These are phyloP conservation scores for Ambrosia artemisiifolia DNA, from an alignment of 129 eudicot species.

Conservation along the genomic window DNA sequence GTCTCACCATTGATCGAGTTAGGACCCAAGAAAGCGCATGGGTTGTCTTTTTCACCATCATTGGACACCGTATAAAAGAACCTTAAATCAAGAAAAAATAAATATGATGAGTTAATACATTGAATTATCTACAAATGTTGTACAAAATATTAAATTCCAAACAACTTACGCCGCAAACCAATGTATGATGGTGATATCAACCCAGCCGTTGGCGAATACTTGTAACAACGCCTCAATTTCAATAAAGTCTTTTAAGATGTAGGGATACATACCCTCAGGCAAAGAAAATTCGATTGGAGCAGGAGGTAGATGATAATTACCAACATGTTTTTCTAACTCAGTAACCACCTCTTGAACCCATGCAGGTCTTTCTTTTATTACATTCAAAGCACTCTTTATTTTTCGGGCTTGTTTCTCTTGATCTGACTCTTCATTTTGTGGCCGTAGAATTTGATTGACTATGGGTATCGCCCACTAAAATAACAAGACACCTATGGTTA, in stretches of 20 bases:
- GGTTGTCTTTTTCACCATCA: not conserved
- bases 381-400: no score
- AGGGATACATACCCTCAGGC: no score
- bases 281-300: no score
- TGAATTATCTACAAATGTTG: not conserved
- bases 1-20: not conserved
- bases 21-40: not conserved
- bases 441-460: no score
- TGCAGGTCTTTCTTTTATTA: no score
- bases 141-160: not conserved
- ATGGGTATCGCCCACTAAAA: no score
- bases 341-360: no score
- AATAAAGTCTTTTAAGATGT: not conserved
- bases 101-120: not conserved
- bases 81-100: not conserved
- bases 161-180: not conserved
- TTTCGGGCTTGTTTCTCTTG: no score
- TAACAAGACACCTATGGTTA: no score
- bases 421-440: no score
- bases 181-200: not conserved
- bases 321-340: no score
- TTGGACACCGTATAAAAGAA: not conserved
- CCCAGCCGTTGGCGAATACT: not conserved
- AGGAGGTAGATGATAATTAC: no score
- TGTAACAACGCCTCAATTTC: not conserved